phyloP scores from a whole-genome alignment of 208 protist genomes.

The Wallacemonas collosoma region DNA sequence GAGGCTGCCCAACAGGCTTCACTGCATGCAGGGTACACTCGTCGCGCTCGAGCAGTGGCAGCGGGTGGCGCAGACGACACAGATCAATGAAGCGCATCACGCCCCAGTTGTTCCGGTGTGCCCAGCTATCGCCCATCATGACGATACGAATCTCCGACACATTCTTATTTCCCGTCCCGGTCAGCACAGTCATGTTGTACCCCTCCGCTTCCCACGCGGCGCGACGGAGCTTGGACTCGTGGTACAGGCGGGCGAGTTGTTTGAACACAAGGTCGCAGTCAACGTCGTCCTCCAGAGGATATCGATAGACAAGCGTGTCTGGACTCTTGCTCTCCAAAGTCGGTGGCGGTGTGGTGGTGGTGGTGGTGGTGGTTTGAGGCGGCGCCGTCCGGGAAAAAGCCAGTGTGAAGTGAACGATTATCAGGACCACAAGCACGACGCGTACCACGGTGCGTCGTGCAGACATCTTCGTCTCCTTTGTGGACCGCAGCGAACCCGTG shows the following conservation, averaged over 20 bases:
- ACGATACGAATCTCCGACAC: neutral
- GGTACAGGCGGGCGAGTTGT: neutral
- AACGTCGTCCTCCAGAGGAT: neutral
- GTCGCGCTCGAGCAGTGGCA: neutral
- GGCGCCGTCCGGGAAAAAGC: no score
- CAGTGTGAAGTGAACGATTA: no score
- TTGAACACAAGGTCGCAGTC: neutral
- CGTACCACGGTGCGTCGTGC: no score
- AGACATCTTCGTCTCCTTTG: no score
- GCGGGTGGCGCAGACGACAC: neutral
- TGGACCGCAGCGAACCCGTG: no score
- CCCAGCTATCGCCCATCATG: conserved; percentile 6
- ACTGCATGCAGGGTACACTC: neutral
- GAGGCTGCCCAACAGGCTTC: no score
- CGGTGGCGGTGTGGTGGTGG: no score
- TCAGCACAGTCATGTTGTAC: neutral
- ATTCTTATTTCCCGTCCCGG: neutral
- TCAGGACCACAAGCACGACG: no score
- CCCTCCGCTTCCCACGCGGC: neutral
- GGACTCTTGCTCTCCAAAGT: no score
- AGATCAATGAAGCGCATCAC: neutral
- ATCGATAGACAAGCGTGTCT: no score
- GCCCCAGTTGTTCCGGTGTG: neutral
- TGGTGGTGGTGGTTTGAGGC: no score
- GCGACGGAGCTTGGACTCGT: neutral